These are phyloP conservation scores for Scutellaria barbata DNA, from an alignment of 257 asterid genomes.

Conservation along the genomic window DNA sequence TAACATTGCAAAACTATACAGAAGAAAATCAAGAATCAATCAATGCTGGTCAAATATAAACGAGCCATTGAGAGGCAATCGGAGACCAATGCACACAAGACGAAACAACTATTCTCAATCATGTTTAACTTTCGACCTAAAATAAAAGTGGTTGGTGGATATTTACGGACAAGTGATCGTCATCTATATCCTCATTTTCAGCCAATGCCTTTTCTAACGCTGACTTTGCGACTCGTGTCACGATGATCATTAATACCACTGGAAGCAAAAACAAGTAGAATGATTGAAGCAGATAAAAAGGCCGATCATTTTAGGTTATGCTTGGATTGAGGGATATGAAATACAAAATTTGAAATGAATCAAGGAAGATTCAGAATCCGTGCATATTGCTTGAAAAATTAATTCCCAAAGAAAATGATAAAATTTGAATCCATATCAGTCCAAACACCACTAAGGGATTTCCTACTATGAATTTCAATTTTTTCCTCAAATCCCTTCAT, in stretches of 20 bases:
- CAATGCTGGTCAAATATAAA: slow-evolving; percentile 20
- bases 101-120: slow-evolving; percentile 44
- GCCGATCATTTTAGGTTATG: too few relatives aligned
- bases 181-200: slow-evolving; percentile 55
- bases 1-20: slow-evolving; percentile 49
- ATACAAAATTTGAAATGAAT: too few relatives aligned
- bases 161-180: slow-evolving; percentile 28
- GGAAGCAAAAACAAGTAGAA: slow-evolving; percentile 34
- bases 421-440: too few relatives aligned
- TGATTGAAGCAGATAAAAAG: too few relatives aligned
- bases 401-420: too few relatives aligned
- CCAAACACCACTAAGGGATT: too few relatives aligned
- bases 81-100: slow-evolving; percentile 48
- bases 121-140: slow-evolving; percentile 56
- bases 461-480: too few relatives aligned
- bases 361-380: too few relatives aligned
- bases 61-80: background rate
- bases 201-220: slow-evolving; percentile 75
- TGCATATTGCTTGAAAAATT: too few relatives aligned
- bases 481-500: too few relatives aligned
- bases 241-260: slow-evolving; percentile 62
- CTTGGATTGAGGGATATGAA: background rate
- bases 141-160: slow-evolving; percentile 63
- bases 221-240: slow-evolving; percentile 65
- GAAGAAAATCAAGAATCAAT: slow-evolving; percentile 39